Evolutionary conservation across 441 rosid genomes (phyloP), one percentile per base, ranked within the genome.

Genomic region (Daphne laureola): DNA sequence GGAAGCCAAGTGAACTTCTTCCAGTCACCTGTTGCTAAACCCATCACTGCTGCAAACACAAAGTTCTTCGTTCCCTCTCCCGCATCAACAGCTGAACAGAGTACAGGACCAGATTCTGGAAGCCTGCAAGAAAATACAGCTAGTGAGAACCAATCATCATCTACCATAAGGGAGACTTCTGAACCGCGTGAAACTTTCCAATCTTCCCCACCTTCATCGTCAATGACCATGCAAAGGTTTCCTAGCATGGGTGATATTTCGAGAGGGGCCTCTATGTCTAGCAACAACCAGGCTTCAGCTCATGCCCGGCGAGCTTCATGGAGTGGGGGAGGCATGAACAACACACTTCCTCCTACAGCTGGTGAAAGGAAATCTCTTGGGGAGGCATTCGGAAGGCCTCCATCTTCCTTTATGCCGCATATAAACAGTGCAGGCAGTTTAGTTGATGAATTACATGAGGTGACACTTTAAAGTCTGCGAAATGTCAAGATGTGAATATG

Each of bases 401-500:
- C 78, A 26, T 43, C 83, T 3, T 21, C 72, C 21, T 66, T 59
- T 54, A 68, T 71, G 76, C 77, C 74, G 0, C 58, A 27, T 51
- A 57, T 71, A 18, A 57, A 38, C 49, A 77, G 66, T 27, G 61
- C 82, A 54, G 67, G 78, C 68, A 77, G 79, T 69, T 64, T 79
- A 43, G 84, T 78, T 8, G 97, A 88, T 43, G 96, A 92, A 43
- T 95, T 93, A 59, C 87, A 90, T 40, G 97, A 87, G 64, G 97
- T 93, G 72, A 93, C 87, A 59, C 95, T 85, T 66, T 84, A 73
- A 21, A 73, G 46, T 40, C 42, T 21, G 68, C 59, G 45, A 48
- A 45, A 21, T 2, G 65, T 52, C 68, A 68, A 63, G 64, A 73
- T 80, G 87, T 80, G 78, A 62, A 77, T 78, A 78, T 60, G 67